phyloP scores from a whole-genome alignment of 768 basidiomycete genomes.

The Agaricus blazei region DNA sequence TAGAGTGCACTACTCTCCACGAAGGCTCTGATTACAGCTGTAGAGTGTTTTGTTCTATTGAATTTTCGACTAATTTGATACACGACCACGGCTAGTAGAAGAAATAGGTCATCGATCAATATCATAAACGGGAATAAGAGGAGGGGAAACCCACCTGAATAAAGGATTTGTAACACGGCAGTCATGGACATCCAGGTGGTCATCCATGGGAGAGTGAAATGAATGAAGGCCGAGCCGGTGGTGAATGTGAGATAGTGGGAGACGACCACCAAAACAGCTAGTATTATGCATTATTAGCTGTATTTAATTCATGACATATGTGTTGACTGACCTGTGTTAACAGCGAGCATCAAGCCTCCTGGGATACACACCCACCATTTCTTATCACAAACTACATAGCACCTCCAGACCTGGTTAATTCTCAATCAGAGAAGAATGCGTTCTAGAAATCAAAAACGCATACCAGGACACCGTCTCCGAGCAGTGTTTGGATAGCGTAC shows the following conservation, averaged over 20 bases:
- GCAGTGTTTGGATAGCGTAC: slow-evolving; percentile 4
- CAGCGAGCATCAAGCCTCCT: neutral
- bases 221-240: slow-evolving; percentile 1
- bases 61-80: neutral
- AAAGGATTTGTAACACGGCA: neutral
- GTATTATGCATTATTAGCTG: too few relatives aligned
- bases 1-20: slow-evolving; percentile 9
- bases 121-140: neutral
- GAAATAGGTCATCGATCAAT: neutral
- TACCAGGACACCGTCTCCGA: slow-evolving; percentile 5
- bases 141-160: neutral
- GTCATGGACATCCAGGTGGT: neutral
- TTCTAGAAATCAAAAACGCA: neutral
- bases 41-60: neutral
- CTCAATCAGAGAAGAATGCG: neutral
- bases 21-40: neutral
- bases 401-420: slow-evolving; percentile 4
- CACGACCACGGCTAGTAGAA: neutral
- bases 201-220: slow-evolving; percentile 4
- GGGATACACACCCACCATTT: slow-evolving; percentile 4
- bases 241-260: neutral
- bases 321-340: neutral
- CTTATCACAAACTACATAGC: slow-evolving; percentile 6
- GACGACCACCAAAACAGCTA: neutral
- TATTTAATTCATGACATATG: too few relatives aligned